Base-by-base conservation (phyloP, 1,139 yeast species). In the Candida pseudoviswanathii region DNA sequence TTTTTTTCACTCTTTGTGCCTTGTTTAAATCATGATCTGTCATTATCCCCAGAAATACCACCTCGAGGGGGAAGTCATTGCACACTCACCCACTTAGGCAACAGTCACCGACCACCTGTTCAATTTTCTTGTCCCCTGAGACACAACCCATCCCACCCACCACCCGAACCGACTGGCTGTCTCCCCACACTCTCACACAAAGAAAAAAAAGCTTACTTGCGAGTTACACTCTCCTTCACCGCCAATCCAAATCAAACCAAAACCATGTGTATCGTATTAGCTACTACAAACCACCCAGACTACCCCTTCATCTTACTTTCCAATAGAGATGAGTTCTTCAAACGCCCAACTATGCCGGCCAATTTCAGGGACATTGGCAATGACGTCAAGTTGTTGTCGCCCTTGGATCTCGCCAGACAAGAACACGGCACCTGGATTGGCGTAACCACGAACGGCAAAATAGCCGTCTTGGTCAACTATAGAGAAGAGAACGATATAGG, bases 401-500 rank as follows among this genome's bases (percentile, higher is more conserved):
- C 98, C 0, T 70, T 78, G 34, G 99, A 94, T 65, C 64, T 87
- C 57, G 91, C 86, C 1, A 70, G 94, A 46, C 68, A 73, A 0
- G 92, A 84, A 54, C 90, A 83, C 58, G 98, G 99, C 0, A 89
- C 97, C 0, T 94, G 99, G 99, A 81, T 90, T 2, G 97, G 97
- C 0, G 78, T 87, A 2, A 79, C 84, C 43, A 71, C 71, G 31
- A 65, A 62, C 2, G 95, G 95, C 0, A 77, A 81, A 51, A 54
- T 92, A 2, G 89, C 96, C 0, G 87, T 87, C 2, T 73, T 94
- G 41, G 84, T 94, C 22, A 94, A 94, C 63, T 85, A 81, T 60
- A 71, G 89, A 61, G 85, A 81, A 61, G 54, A 58, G 2, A 66
- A 63, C 37, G 51, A 55, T 22, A 48, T 50, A 26, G 51, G 69